Evolutionary conservation across 257 asterid genomes (phyloP).

Genomic region (Thymus mandschuricus): DNA sequence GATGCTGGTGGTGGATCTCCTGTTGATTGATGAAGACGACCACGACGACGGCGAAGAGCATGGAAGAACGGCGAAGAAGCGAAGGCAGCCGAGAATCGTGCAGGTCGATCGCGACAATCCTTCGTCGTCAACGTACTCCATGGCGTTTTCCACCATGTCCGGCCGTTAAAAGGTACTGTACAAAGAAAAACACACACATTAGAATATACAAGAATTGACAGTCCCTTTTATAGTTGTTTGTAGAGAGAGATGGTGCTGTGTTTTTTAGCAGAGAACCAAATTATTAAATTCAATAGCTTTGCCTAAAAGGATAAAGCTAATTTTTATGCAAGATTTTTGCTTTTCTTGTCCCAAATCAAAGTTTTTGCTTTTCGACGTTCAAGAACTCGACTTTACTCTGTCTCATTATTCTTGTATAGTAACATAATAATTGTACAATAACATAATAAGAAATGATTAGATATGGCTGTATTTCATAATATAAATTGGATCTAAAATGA

Average conservation of each 20-base stretch:
- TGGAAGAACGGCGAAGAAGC: not conserved
- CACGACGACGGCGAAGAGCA: not conserved
- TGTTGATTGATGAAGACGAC: constrained; percentile 40
- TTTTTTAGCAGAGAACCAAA: not conserved
- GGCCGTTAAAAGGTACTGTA: constrained; percentile 27
- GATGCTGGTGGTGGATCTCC: constrained; percentile 55
- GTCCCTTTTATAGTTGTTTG: too few relatives aligned
- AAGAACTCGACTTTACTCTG: too few relatives aligned
- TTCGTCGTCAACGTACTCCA: constrained; percentile 38
- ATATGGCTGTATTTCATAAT: too few relatives aligned
- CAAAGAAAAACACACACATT: too few relatives aligned
- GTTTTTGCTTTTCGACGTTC: too few relatives aligned
- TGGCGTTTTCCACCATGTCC: constrained; percentile 39
- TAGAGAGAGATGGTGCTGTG: not conserved
- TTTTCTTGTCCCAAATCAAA: not conserved
- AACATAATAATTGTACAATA: too few relatives aligned
- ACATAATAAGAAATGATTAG: too few relatives aligned
- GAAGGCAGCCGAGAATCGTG: constrained; percentile 32
- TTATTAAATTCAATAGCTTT: too few relatives aligned
- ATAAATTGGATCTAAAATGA: too few relatives aligned
- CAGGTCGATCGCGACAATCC: constrained; percentile 37
- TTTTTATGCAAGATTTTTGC: not conserved
- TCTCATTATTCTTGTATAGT: too few relatives aligned
- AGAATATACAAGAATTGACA: not conserved
- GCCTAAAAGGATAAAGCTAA: not conserved